phyloP scores from a whole-genome alignment of 208 protist genomes.

The Endotrypanum monterogeii region DNA sequence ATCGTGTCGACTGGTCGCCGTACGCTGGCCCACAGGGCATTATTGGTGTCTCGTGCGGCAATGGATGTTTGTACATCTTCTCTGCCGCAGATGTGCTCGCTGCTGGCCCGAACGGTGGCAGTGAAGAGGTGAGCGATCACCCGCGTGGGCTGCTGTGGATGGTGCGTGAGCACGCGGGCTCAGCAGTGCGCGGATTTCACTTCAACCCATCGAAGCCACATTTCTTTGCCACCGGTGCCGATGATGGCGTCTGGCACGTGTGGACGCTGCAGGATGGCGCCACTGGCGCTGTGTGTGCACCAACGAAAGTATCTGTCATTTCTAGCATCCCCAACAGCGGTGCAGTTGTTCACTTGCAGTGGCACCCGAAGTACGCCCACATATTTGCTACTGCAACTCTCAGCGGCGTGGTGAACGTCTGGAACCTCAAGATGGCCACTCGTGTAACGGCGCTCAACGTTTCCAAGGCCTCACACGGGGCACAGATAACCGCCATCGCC shows the following conservation, averaged over 20 bases:
- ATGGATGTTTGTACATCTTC: constrained; percentile 79
- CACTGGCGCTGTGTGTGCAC: constrained; percentile 43
- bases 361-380: constrained; percentile 86
- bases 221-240: constrained; percentile 74
- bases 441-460: constrained; percentile 90
- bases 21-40: constrained; percentile 56
- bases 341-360: constrained; percentile 69
- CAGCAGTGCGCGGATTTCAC: constrained; percentile 87
- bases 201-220: constrained; percentile 93
- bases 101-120: constrained; percentile 26
- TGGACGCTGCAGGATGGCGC: constrained; percentile 90
- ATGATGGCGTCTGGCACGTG: constrained; percentile 82
- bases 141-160: constrained; percentile 65
- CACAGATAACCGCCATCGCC: constrained; percentile 76
- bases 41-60: constrained; percentile 66
- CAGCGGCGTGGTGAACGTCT: constrained; percentile 91
- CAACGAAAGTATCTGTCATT: constrained; percentile 68
- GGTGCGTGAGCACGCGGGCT: constrained; percentile 79
- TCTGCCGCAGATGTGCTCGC: constrained; percentile 50
- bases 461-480: constrained; percentile 55
- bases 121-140: constrained; percentile 32
- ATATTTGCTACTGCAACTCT: constrained; percentile 94
- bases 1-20: constrained; percentile 80
- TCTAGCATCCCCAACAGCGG: constrained; percentile 44
- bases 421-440: constrained; percentile 94